Percentiles rank a stretch among this genome's conserved stretches.
Conservation (phyloP, 1,139 yeast genomes). For the Taphrina wiesneri region DNA sequence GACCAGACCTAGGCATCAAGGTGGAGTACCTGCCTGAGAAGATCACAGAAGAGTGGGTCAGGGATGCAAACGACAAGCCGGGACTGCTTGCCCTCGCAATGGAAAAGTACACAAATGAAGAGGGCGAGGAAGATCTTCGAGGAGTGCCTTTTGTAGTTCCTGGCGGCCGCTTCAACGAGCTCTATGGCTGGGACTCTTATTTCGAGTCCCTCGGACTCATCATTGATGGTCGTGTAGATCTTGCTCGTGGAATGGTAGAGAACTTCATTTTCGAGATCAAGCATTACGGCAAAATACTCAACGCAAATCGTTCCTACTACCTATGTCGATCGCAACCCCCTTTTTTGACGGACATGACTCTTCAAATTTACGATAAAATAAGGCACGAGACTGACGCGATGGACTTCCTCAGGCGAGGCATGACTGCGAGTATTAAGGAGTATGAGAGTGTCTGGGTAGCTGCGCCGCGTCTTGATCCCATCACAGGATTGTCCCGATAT, state of each 20-base stretch:
- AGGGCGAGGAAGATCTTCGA: slow-evolving; percentile 56
- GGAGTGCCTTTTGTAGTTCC: slow-evolving; percentile 93
- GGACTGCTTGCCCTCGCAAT: slow-evolving; percentile 84
- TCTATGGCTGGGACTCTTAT: slow-evolving; percentile 98
- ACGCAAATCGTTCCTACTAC: slow-evolving; percentile 92
- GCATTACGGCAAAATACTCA: slow-evolving; percentile 87
- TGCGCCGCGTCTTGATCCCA: slow-evolving; percentile 68
- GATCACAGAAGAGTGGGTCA: slow-evolving; percentile 68
- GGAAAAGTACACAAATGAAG: slow-evolving; percentile 50
- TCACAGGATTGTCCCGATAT: slow-evolving; percentile 84
- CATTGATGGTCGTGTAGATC: slow-evolving; percentile 61
- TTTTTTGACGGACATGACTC: slow-evolving; percentile 90
- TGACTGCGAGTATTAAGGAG: slow-evolving; percentile 81
- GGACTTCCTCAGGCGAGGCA: slow-evolving; percentile 65
- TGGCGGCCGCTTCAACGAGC: slow-evolving; percentile 94
- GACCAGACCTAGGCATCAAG: slow-evolving; percentile 65
- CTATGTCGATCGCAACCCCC: slow-evolving; percentile 96
- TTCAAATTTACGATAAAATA: slow-evolving; percentile 66
- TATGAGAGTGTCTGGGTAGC: slow-evolving; percentile 78
- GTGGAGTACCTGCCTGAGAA: slow-evolving; percentile 67
- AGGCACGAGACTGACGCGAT: slow-evolving; percentile 49
- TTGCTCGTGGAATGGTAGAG: slow-evolving; percentile 89
- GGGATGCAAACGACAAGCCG: slow-evolving; percentile 76
- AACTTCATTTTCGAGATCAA: slow-evolving; percentile 87
- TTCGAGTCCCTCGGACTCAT: slow-evolving; percentile 85